Evolutionary conservation across 371 early-diverging fungal genomes (phyloP).

Genomic region (Syncephalastrum contaminatum): DNA sequence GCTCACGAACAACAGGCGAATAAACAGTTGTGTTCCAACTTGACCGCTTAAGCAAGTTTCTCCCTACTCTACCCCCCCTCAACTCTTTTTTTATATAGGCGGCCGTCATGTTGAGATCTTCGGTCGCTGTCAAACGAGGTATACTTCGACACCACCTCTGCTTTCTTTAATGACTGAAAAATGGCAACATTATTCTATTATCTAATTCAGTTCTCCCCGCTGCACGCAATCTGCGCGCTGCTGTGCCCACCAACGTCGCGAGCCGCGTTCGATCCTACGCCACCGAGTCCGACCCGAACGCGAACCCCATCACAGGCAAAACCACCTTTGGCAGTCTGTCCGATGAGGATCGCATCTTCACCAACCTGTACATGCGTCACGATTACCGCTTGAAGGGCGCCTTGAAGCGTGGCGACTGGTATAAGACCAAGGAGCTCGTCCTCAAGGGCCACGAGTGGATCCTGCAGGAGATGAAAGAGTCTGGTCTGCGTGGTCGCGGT

Average conservation of each 20-base stretch:
- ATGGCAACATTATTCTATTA: no score
- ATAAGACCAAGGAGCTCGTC: constrained; percentile 97
- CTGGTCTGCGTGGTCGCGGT: constrained; percentile 96
- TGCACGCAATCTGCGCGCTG: constrained; percentile 23
- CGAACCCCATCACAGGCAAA: constrained; percentile 49
- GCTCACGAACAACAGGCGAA: no score
- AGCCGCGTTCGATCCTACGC: constrained; percentile 33
- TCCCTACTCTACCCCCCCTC: no score
- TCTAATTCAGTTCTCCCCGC: background rate
- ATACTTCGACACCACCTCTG: background rate
- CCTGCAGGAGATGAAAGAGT: constrained; percentile 93
- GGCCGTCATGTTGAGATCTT: constrained; percentile 11
- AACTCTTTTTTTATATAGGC: no score
- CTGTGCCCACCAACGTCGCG: constrained; percentile 19
- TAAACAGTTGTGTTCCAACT: no score
- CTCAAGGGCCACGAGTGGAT: constrained; percentile 97
- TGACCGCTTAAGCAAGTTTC: no score
- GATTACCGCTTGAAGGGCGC: constrained; percentile 91
- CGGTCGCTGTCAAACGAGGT: background rate
- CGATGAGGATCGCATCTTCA: constrained; percentile 96
- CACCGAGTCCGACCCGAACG: constrained; percentile 51
- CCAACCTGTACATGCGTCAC: constrained; percentile 92
- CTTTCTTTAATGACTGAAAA: no score
- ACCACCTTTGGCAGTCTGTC: constrained; percentile 73
- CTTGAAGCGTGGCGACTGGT: constrained; percentile 95